Base-by-base conservation (phyloP, 495 filamentous ascomycete species). In the Cercophora samala region DNA sequence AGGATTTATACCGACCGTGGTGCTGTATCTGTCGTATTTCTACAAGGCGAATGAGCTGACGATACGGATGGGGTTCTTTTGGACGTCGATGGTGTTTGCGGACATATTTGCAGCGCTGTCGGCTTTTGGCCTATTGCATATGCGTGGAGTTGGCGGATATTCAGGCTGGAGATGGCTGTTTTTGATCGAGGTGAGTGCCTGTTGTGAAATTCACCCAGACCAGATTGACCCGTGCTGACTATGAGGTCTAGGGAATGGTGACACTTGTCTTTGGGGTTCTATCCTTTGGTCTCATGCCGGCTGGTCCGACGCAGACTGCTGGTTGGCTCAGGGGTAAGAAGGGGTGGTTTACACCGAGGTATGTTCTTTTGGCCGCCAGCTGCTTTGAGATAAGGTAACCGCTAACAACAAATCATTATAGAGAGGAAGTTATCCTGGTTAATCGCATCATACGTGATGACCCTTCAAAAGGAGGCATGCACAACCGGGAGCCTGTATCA, bases 381-480 rank as follows among this genome's bases (percentile, higher is more conserved):
- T 23, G 21, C 13, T n/a, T n/a, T n/a, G n/a, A 8, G 26, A 29
- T 29, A 29, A 29, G 26, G 8, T 29, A 6, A 29, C 26, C 26
- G 26, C 26, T 29, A 29, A 29, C 26, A 29, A 29, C 4, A 62
- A n/a, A 56, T 21, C 3, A 18, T 1, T 26, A 63, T 46, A 66
- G 56, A 37, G 86, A 90, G 69, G 86, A 87, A 66, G 76, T 75
- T 17, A 89, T 91, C 66, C 82, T 91, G 62, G 88, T 90, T n/a
- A 92, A 90, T 69, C 84, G 89, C 15, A 82, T 91, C n/a, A 75
- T 92, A 25, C 80, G 87, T 19, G 89, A 91, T 69, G 88, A 90
- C 71, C 89, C 89, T 0, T 82, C 81, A 25, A 90, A 91, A 72
- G 86, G 86, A 25, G 80, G 80, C 64, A 85, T 85, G 83, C 80